Percentiles rank a stretch among this genome's conserved stretches.
Conservation (phyloP, 441 rosid species). For the Flueggea neowawraea region DNA sequence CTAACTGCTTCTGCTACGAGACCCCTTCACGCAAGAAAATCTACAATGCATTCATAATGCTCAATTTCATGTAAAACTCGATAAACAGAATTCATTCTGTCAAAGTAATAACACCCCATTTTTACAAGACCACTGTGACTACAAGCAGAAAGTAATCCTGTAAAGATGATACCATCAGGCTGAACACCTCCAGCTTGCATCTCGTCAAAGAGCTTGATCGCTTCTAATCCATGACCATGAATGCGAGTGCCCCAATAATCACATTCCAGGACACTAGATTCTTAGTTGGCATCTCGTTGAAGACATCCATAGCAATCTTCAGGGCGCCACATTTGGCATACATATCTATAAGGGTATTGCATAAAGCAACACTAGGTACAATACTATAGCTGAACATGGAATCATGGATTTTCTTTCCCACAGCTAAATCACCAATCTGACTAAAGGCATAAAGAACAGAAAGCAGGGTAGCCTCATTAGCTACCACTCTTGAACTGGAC, state of each 20-base stretch:
- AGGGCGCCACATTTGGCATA: slow-evolving; percentile 18
- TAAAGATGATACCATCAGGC: slow-evolving; percentile 63
- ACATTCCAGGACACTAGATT: slow-evolving; percentile 73
- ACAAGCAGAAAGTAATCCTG: slow-evolving; percentile 57
- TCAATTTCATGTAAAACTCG: slow-evolving; percentile 48
- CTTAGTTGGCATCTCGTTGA: slow-evolving; percentile 43
- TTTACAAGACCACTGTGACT: slow-evolving; percentile 55
- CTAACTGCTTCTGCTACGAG: slow-evolving; percentile 45
- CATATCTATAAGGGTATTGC: slow-evolving; percentile 18
- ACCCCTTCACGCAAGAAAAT: slow-evolving; percentile 54
- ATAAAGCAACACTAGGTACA: neutral
- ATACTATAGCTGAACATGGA: neutral
- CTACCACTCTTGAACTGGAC: slow-evolving; percentile 1
- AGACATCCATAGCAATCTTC: slow-evolving; percentile 19
- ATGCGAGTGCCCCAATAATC: slow-evolving; percentile 46
- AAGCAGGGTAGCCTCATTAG: slow-evolving; percentile 20
- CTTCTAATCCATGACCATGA: slow-evolving; percentile 55
- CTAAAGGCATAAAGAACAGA: slow-evolving; percentile 20
- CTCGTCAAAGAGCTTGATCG: slow-evolving; percentile 40
- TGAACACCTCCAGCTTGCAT: slow-evolving; percentile 42
- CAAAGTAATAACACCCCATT: slow-evolving; percentile 45
- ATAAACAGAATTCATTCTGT: slow-evolving; percentile 41
- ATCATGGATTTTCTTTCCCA: slow-evolving; percentile 13
- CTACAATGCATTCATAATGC: slow-evolving; percentile 70
- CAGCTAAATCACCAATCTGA: slow-evolving; percentile 12